phyloP scores from a whole-genome alignment of 805 yeast species.

The Wickerhamiella domercqiae region DNA sequence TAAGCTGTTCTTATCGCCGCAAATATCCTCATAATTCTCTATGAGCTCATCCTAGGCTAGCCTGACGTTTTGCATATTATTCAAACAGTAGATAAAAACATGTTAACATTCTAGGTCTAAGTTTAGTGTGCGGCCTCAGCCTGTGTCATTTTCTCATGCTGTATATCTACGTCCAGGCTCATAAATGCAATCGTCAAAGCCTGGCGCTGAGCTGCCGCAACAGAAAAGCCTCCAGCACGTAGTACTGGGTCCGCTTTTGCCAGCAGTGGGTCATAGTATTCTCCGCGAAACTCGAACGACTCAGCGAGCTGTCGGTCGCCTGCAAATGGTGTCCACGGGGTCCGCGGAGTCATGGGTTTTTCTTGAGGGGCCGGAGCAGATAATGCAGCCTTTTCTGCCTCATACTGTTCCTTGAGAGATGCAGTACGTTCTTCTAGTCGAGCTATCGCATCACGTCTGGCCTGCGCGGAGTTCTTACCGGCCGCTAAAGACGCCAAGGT shows the following conservation, averaged over 20 bases:
- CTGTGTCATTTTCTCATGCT: constrained; percentile 42
- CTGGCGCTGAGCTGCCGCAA: constrained; percentile 53
- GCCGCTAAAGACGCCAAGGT: constrained; percentile 38
- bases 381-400: constrained; percentile 22
- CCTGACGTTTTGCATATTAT: too few species aligned
- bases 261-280: constrained; percentile 51
- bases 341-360: constrained; percentile 15
- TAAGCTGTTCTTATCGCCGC: constrained; percentile 59
- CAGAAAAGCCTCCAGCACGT: constrained; percentile 74
- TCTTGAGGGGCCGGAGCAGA: constrained; percentile 14
- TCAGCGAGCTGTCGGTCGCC: constrained; percentile 61
- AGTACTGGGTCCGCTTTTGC: constrained; percentile 42
- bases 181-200: constrained; percentile 77
- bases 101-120: too few species aligned
- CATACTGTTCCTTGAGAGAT: constrained; percentile 45
- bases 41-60: constrained; percentile 55
- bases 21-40: constrained; percentile 48
- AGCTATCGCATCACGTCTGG: constrained; percentile 37
- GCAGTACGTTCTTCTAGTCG: constrained; percentile 47
- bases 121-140: too few species aligned
- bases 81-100: too few species aligned
- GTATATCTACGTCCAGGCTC: constrained; percentile 74
- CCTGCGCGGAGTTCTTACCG: constrained; percentile 30
- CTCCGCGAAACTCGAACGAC: constrained; percentile 31
- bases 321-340: constrained; percentile 87